Base-by-base conservation (phyloP, 768 basidiomycete genomes). In the Podaxis carcinomalis region DNA sequence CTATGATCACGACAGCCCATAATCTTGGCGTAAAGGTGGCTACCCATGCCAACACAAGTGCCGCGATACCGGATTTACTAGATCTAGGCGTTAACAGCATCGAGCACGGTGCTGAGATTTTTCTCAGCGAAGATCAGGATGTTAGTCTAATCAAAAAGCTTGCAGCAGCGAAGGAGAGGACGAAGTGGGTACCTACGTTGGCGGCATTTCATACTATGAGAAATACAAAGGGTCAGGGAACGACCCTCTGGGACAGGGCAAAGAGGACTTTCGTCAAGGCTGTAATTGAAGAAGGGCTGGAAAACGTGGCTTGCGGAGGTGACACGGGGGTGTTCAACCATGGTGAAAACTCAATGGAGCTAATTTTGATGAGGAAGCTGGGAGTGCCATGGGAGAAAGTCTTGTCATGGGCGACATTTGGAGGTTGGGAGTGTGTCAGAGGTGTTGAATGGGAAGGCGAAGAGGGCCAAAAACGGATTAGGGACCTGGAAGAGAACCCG, bases 291-390 rank as follows among this genome's bases (percentile, higher is more conserved):
- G 65, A 69, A 2, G 77, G 75, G 0, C 72, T 80, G 63, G 76
- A 80, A 9, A 76, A 77, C 56, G 77, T 88, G 55, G 84, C 84
- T 5, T 83, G 82, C 66, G 86, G 86, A 5, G 85, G 86, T 1
- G 85, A 88, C 69, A 88, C 86, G 1, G 87, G 86, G 7, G 79
- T 80, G 1, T 88, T 88, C 68, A 65, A 79, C 16, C 87, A 87
- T 66, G 86, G 85, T 0, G 72, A 77, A 63, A 88, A 88, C 66
- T 78, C 82, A 27, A 70, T 82, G 44, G 87, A 88, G 75, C 73
- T 88, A 77, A 73, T 79, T 65, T 68, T 87, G 32, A 87, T 88
- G 88, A 79, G 80, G 13, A 66, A 69, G 27, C 73, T 85, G 1
- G 86, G 86, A 1, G 84, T 82, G 21, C 70, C 74, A 25, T 83